Percentiles rank a stretch among this genome's conserved stretches.
These are phyloP conservation scores for Solanum gandarillasii DNA, from an alignment of 257 asterid genomes.

Conservation along the genomic window DNA sequence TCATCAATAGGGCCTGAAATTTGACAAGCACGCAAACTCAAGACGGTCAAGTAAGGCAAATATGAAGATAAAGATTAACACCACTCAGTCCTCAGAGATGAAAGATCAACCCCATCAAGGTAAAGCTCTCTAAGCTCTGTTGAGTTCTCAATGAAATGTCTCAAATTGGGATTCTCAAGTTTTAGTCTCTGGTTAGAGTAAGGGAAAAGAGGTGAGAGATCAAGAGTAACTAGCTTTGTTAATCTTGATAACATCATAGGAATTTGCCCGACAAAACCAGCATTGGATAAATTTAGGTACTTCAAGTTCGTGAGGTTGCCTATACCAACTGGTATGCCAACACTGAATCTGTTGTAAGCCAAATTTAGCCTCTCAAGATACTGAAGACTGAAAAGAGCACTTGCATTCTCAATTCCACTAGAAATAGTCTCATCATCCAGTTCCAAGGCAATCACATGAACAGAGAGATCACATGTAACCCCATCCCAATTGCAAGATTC, in stretches of 20 bases:
- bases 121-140: conserved; percentile 29
- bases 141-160: conserved; percentile 24
- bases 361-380: conserved; percentile 11
- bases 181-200: neutral
- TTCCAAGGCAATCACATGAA: neutral
- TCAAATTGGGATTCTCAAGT: conserved; percentile 37
- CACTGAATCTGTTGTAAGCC: neutral
- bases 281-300: conserved; percentile 6
- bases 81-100: conserved; percentile 25
- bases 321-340: neutral
- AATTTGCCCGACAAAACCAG: conserved; percentile 9
- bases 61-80: conserved; percentile 19
- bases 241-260: neutral
- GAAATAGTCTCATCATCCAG: neutral
- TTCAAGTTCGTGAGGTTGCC: neutral
- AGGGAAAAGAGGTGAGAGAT: conserved; percentile 3
- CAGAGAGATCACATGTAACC: neutral
- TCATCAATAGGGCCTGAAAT: conserved; percentile 25
- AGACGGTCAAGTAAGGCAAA: conserved; percentile 19
- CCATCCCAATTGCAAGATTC: neutral
- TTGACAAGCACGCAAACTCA: conserved; percentile 39
- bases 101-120: conserved; percentile 29
- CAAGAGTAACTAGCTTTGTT: conserved; percentile 14
- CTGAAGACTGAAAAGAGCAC: neutral
- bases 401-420: neutral